These are phyloP conservation scores for Candida frijolesensis DNA, from an alignment of 1,139 yeast species.

Conservation along the genomic window DNA sequence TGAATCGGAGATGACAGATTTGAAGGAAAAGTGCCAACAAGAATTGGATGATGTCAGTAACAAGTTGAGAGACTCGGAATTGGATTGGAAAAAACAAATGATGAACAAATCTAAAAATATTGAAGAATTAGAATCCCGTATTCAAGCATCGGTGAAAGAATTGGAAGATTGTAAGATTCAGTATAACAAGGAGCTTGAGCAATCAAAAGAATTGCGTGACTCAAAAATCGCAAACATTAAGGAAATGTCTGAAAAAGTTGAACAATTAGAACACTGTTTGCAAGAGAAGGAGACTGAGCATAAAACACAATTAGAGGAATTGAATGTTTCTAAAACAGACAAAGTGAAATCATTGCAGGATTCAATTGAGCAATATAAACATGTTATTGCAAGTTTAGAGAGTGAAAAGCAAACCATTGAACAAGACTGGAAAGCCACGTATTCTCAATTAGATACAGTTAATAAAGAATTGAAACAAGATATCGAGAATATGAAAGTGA, in stretches of 20 bases:
- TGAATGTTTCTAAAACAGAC: neutral
- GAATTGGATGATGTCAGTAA: neutral
- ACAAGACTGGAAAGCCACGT: neutral
- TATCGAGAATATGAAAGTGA: neutral
- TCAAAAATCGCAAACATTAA: slow-evolving; percentile 7
- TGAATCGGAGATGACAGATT: slow-evolving; percentile 2
- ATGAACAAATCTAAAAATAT: neutral
- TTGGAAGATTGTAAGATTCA: neutral
- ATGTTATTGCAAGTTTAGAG: slow-evolving; percentile 1
- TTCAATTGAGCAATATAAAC: neutral
- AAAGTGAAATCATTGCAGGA: neutral
- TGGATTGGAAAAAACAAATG: neutral
- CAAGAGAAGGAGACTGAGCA: neutral
- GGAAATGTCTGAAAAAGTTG: neutral
- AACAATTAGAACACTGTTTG: slow-evolving; percentile 1
- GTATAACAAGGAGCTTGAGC: neutral
- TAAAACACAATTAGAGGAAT: slow-evolving; percentile 1
- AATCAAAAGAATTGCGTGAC: slow-evolving; percentile 5
- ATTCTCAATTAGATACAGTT: neutral
- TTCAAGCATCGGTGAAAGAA: neutral
- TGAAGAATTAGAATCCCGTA: neutral
- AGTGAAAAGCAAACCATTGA: slow-evolving; percentile 1
- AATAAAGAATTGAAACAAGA: slow-evolving; percentile 1
- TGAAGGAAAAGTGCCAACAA: neutral
- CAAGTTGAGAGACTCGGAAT: neutral